phyloP scores from a whole-genome alignment of 1,139 yeast genomes.

The Kodamaea plutei region DNA sequence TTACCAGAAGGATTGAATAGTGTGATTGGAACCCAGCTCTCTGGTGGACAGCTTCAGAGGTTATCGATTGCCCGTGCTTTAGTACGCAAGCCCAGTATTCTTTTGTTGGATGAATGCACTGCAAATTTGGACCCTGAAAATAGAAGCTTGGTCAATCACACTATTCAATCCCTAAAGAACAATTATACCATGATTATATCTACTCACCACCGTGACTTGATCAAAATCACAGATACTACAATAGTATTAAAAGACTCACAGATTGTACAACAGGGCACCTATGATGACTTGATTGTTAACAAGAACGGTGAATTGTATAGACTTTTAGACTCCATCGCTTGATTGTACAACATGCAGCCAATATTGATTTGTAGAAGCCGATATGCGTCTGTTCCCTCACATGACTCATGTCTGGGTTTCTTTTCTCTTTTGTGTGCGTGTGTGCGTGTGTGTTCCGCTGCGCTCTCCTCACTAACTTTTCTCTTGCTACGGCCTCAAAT shows the following conservation, averaged over 20 bases:
- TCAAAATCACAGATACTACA: conserved; percentile 44
- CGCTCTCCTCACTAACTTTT: no score
- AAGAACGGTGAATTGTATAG: conserved; percentile 17
- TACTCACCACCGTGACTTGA: conserved; percentile 59
- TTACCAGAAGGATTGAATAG: conserved; percentile 59
- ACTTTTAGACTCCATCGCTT: no score
- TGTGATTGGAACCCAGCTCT: conserved; percentile 52
- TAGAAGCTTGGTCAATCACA: conserved; percentile 32
- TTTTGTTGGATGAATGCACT: conserved; percentile 77
- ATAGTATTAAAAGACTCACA: conserved; percentile 43
- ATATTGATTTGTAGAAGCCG: not conserved
- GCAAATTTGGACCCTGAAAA: conserved; percentile 68
- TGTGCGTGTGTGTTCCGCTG: no score
- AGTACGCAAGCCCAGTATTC: conserved; percentile 54
- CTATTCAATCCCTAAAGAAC: conserved; percentile 29
- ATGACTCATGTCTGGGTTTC: conserved; percentile 1
- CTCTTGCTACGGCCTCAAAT: no score
- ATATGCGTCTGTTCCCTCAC: not conserved
- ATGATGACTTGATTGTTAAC: conserved; percentile 10
- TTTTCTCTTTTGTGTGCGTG: no score
- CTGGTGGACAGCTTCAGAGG: conserved; percentile 83
- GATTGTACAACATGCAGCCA: no score
- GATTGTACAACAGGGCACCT: conserved; percentile 31
- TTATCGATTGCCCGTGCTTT: conserved; percentile 73
- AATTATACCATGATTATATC: conserved; percentile 45